Base-by-base conservation (phyloP, 78 protist species). In the Emiliania huxleyi region DNA sequence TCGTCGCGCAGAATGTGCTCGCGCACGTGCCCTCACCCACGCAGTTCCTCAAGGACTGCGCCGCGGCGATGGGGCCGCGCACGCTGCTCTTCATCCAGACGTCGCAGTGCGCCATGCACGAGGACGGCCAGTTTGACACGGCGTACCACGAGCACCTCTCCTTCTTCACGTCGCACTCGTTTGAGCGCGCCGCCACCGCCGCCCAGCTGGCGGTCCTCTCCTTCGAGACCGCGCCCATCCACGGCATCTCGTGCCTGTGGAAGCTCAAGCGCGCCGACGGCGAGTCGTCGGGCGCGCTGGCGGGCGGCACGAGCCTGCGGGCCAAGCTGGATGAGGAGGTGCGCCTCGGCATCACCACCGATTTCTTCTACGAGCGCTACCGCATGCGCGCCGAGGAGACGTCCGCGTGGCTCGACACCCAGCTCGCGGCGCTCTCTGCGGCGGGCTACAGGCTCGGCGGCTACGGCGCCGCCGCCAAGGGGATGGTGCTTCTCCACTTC, bases 21-120 rank as follows among this genome's bases (percentile, higher is more conserved):
- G 81, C 81, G 19, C 81, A 73, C 81, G 81, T 73, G 81, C 81
- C 81, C n/a, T n/a, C n/a, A n/a, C n/a, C n/a, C n/a, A n/a, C n/a
- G n/a, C n/a, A n/a, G n/a, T n/a, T n/a, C n/a, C 0, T 73, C 38
- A 8, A 21, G 81, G 81, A 6, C 0, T 73, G 81, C 81, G 38
- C n/a, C 45, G 18, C 5, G 38, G 81, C 38, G n/a, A 73, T 73
- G 81, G 0, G 81, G 1, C n/a, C 81, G n/a, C 38, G 8, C 18
- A 73, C 81, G n/a, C n/a, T 35, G 19, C 81, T 73, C n/a, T 73
- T 19, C 81, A 73, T 73, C 4, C 81, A 73, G 81, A 73, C 81
- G 81, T 73, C 81, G 0, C 81, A 73, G 38, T 73, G 81, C 38
- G 19, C 5, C n/a, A 73, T 73, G 81, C 81, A 73, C 19, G 45